Base-by-base conservation (phyloP, 1,284 basidiomycete genomes). In the Leccinum colubrinum region DNA sequence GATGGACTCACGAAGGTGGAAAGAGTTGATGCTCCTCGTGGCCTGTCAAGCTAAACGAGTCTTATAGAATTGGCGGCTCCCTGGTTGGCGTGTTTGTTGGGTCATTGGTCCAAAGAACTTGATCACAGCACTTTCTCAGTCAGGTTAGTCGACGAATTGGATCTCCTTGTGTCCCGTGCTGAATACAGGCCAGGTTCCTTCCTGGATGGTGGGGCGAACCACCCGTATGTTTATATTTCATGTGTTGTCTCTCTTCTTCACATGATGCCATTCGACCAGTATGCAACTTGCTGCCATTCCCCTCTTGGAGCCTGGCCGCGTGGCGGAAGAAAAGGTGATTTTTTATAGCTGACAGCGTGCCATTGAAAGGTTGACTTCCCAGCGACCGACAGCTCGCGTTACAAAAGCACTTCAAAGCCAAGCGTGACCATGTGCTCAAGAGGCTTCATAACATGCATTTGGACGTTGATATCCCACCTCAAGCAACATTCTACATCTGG, bases 11-110 rank as follows among this genome's bases (percentile, higher is more conserved):
- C 95, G 12, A 97, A 97, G 83, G 94, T 90, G 57, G 56, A 52
- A 52, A 3, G 17, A 5, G 17, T 46, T 17, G 20, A 25, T 25
- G 35, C 52, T 25, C 7, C 11, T 15, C 17, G 4, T 55, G 2
- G 20, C 53, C 39, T 6, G n/a, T 43, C 15, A 14, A 6, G 9
- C 55, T 64, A 12, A 66, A 35, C 27, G 11, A 20, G 37, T 17
- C 30, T 1, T 20, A 22, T 67, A 92, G 90, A 92, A 92, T 76
- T 93, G 90, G 90, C 89, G 93, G 71, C 87, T 95, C 55, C 93
- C 95, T 9, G 95, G 95, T 22, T 97, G 94, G 94, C 86, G 95
- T 69, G 82, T 95, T 39, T 96, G 94, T 79, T 98, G 95, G 95
- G 94, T 97, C 15, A 76, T 97, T n/a, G 96, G 93, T 0, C 95